Conservation (phyloP, 768 basidiomycete species). For the Phlebiopsis gigantea region DNA sequence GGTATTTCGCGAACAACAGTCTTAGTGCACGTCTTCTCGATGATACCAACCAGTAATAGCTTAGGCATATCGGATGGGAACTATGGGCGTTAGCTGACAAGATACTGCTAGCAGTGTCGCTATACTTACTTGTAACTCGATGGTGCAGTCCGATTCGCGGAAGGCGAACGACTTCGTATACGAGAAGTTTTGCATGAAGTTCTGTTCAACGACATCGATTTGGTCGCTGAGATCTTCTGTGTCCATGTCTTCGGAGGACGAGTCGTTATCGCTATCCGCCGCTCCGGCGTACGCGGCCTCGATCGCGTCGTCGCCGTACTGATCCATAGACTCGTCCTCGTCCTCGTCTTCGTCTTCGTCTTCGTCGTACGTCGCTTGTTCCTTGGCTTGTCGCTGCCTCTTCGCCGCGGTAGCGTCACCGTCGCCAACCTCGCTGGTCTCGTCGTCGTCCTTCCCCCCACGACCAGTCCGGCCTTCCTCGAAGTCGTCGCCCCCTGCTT, state of each 20-base stretch:
- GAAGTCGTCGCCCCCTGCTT: conserved; percentile 47
- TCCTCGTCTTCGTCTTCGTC: conserved; percentile 68
- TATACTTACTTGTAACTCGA: conserved; percentile 77
- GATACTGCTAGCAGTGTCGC: background rate
- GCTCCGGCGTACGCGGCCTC: conserved; percentile 57
- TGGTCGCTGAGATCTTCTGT: conserved; percentile 32
- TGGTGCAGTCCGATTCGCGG: conserved; percentile 58
- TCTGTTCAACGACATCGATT: conserved; percentile 38
- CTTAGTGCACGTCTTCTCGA: conserved; percentile 80
- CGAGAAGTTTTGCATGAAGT: conserved; percentile 54
- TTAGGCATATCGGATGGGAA: conserved; percentile 88
- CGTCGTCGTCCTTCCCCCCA: conserved; percentile 47
- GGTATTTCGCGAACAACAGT: conserved; percentile 88
- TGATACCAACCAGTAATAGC: conserved; percentile 86
- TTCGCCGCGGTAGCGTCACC: conserved; percentile 81
- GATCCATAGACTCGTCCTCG: conserved; percentile 44
- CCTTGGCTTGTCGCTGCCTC: conserved; percentile 61
- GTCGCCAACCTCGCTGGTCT: conserved; percentile 72
- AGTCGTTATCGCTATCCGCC: conserved; percentile 30
- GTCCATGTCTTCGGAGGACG: conserved; percentile 25
- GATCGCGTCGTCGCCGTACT: conserved; percentile 50
- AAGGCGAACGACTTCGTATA: conserved; percentile 74
- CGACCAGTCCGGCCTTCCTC: conserved; percentile 43
- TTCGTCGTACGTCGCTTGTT: conserved; percentile 73
- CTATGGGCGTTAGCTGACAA: conserved; percentile 33